These are phyloP conservation scores for Rosellinia necatrix DNA, from an alignment of 2,329 filamentous ascomycete genomes.

Conservation along the genomic window DNA sequence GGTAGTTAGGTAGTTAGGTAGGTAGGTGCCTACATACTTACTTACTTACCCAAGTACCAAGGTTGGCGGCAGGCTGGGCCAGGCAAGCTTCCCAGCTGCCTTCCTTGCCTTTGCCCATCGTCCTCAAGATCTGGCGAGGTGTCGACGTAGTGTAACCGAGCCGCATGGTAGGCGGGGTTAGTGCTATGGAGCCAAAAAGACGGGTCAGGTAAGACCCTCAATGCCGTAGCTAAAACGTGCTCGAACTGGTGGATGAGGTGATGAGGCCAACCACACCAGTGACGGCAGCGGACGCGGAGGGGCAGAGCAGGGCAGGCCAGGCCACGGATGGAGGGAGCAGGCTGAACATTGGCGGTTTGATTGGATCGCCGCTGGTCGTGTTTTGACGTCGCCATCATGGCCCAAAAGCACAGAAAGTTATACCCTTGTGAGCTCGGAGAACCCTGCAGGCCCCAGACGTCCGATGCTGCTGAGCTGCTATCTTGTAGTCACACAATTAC, in stretches of 20 bases:
- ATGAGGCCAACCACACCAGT: constrained; percentile 13
- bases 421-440: neutral
- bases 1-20: too few species aligned
- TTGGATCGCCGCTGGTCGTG: too few species aligned
- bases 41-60: too few species aligned
- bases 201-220: neutral
- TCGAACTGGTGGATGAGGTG: constrained; percentile 36
- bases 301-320: neutral
- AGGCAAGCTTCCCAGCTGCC: too few species aligned
- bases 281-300: neutral
- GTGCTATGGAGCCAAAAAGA: too few species aligned
- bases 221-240: constrained; percentile 29
- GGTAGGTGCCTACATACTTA: too few species aligned
- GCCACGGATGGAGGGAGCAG: too few species aligned
- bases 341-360: too few species aligned
- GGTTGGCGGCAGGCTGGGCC: too few species aligned
- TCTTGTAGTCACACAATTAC: neutral
- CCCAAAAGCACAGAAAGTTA: neutral
- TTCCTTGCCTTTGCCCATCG: too few species aligned
- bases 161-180: too few species aligned
- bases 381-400: constrained; percentile 16
- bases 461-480: neutral
- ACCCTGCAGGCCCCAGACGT: constrained; percentile 4
- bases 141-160: constrained; percentile 1
- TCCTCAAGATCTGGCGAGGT: too few species aligned